Percentiles rank a stretch among this genome's conserved stretches.
These are phyloP conservation scores for Mucor racemosus DNA, from an alignment of 371 early-diverging fungal genomes.

Conservation along the genomic window DNA sequence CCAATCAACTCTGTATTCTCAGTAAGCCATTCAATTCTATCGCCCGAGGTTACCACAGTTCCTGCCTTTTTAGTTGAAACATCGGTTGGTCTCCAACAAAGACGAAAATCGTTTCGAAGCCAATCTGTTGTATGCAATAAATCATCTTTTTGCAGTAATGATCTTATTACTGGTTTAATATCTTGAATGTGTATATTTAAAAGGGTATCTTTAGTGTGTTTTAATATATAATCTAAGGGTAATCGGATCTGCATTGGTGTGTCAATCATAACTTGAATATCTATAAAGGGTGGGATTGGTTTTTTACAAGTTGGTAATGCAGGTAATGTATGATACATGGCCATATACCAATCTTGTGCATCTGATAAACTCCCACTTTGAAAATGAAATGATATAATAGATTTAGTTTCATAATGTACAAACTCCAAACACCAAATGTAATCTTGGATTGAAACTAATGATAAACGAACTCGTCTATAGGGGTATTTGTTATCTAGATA, in stretches of 20 bases:
- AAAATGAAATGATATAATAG: slow-evolving; percentile 21
- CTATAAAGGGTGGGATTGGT: slow-evolving; percentile 23
- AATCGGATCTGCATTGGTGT: slow-evolving; percentile 9
- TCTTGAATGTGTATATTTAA: slow-evolving; percentile 8
- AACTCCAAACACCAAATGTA: slow-evolving; percentile 23
- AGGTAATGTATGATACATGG: slow-evolving; percentile 39
- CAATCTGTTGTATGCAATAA: background rate
- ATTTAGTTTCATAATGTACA: slow-evolving; percentile 14
- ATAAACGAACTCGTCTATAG: slow-evolving; percentile 15
- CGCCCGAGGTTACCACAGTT: background rate
- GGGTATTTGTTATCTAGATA: slow-evolving; percentile 17
- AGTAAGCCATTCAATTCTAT: slow-evolving; percentile 13
- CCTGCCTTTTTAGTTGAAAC: background rate
- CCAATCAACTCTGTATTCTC: slow-evolving; percentile 12
- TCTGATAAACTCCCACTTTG: slow-evolving; percentile 16
- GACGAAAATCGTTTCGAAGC: slow-evolving; percentile 2
- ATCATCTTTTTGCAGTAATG: slow-evolving; percentile 2
- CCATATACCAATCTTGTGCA: slow-evolving; percentile 46
- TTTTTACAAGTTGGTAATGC: slow-evolving; percentile 13
- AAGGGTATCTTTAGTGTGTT: background rate
- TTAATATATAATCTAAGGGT: slow-evolving; percentile 12
- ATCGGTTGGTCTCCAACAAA: slow-evolving; percentile 17
- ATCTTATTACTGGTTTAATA: slow-evolving; percentile 2
- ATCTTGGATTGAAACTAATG: slow-evolving; percentile 16
- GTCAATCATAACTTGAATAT: slow-evolving; percentile 15